phyloP scores from a whole-genome alignment of 768 basidiomycete genomes.

The Lactarius trivialis region DNA sequence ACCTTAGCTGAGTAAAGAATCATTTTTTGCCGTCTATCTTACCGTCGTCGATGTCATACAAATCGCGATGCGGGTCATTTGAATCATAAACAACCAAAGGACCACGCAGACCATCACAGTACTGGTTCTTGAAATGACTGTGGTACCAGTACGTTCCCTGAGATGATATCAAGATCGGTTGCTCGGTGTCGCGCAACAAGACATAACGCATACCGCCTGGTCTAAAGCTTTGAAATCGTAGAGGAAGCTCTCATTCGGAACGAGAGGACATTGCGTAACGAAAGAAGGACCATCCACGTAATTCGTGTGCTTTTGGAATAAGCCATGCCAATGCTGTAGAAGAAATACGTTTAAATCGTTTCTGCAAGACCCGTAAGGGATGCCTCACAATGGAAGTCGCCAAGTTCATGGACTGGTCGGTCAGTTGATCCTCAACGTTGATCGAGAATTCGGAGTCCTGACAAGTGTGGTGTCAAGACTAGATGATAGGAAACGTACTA shows the following conservation, averaged over 20 bases:
- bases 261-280: slow-evolving; percentile 38
- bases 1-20: not conserved
- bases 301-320: slow-evolving; percentile 18
- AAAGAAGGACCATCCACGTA: slow-evolving; percentile 24
- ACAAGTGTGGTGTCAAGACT: not conserved
- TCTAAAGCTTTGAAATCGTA: slow-evolving; percentile 33
- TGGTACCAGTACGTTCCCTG: slow-evolving; percentile 36
- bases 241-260: slow-evolving; percentile 33
- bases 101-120: slow-evolving; percentile 40
- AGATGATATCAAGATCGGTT: not conserved
- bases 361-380: no score
- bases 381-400: not conserved
- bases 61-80: slow-evolving; percentile 25
- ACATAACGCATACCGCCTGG: slow-evolving; percentile 27
- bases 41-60: slow-evolving; percentile 32
- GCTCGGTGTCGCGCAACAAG: not conserved
- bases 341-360: not conserved
- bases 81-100: slow-evolving; percentile 30
- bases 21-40: not conserved
- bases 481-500: not conserved
- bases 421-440: not conserved
- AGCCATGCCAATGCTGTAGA: slow-evolving; percentile 21
- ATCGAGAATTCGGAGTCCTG: not conserved
- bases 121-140: slow-evolving; percentile 35
- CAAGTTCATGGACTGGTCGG: not conserved